These are phyloP conservation scores for Dalbergia oliveri DNA, from an alignment of 306 rosid genomes.

Conservation along the genomic window DNA sequence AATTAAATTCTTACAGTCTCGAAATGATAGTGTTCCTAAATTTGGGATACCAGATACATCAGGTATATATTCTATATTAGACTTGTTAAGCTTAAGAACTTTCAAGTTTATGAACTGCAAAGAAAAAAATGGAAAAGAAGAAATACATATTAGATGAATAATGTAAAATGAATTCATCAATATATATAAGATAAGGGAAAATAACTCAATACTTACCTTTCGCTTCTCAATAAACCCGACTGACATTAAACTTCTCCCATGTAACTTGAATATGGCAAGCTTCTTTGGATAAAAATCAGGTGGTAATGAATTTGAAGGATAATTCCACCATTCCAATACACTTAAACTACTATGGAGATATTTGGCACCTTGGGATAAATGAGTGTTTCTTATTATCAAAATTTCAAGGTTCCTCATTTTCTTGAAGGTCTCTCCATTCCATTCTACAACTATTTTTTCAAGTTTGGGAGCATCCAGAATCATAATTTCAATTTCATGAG, in stretches of 20 bases:
- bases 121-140: no score
- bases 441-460: neutral
- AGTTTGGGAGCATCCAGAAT: neutral
- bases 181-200: no score
- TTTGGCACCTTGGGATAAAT: constrained; percentile 21
- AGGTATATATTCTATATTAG: no score
- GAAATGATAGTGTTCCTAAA: no score
- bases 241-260: no score
- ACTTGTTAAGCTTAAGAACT: no score
- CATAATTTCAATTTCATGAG: neutral
- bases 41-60: no score
- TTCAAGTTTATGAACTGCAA: no score
- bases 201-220: no score
- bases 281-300: constrained; percentile 4
- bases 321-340: constrained; percentile 32
- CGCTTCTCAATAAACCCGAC: no score
- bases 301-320: constrained; percentile 9
- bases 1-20: neutral
- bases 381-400: neutral
- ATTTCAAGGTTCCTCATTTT: constrained; percentile 28
- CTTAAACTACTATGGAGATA: constrained; percentile 40
- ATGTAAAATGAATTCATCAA: no score
- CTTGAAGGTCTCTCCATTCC: constrained; percentile 29
- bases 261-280: neutral
- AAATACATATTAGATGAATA: no score